Evolutionary conservation across 371 early-diverging fungal genomes (phyloP).

Genomic region (Actinomortierella wolfii): DNA sequence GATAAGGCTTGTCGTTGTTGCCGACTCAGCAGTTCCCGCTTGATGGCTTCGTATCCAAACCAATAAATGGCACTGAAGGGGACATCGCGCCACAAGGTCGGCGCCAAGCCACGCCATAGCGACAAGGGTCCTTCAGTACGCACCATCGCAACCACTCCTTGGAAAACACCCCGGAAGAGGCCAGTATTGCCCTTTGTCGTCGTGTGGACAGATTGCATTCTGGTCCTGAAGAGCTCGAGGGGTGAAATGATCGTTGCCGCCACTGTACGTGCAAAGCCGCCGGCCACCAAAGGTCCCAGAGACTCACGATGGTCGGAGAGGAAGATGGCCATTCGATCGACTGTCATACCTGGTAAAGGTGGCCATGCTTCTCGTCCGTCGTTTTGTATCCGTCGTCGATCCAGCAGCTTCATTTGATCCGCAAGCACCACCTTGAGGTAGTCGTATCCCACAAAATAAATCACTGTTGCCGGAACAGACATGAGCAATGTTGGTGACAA

Average conservation of each 20-base stretch:
- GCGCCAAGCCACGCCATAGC: conserved; percentile 89
- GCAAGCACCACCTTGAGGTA: conserved; percentile 67
- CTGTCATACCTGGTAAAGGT: conserved; percentile 13
- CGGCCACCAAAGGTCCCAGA: conserved; percentile 78
- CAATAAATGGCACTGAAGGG: conserved; percentile 94
- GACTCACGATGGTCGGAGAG: conserved; percentile 36
- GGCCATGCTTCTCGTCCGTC: too few relatives aligned
- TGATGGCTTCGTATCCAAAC: conserved; percentile 84
- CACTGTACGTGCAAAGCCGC: conserved; percentile 77
- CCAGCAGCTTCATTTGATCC: conserved; percentile 2
- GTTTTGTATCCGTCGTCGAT: conserved; percentile 14
- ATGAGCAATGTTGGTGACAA: conserved; percentile 86
- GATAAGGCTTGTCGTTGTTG: conserved; percentile 6
- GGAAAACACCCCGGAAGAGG: conserved; percentile 52
- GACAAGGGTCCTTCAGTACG: conserved; percentile 59
- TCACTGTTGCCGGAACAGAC: conserved; percentile 90
- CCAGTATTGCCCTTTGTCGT: conserved; percentile 32
- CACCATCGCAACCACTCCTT: conserved; percentile 68
- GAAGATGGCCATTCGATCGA: conserved; percentile 33
- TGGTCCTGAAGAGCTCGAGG: conserved; percentile 87
- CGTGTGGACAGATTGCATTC: conserved; percentile 74
- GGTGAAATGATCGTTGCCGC: conserved; percentile 88
- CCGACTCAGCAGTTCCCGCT: conserved; percentile 17
- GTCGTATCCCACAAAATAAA: conserved; percentile 96
- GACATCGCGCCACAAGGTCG: conserved; percentile 94